phyloP scores from a whole-genome alignment of 2,329 filamentous ascomycete species.

The Chaetomium sp. region DNA sequence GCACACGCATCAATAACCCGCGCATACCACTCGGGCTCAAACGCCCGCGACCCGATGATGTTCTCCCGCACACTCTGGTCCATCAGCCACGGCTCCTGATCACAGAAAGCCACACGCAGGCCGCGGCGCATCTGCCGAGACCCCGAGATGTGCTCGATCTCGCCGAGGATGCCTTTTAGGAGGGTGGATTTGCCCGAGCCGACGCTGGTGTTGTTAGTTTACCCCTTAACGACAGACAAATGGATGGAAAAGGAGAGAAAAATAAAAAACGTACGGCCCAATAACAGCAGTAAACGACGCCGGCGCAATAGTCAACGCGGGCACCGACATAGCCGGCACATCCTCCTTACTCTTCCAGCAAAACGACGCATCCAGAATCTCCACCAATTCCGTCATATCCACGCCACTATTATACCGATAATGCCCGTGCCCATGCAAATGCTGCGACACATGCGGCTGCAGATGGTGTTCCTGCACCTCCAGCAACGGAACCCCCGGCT shows the following conservation, averaged over 20 bases:
- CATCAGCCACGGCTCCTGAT: conserved; percentile 16
- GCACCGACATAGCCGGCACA: conserved; percentile 3
- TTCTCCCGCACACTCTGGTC: conserved; percentile 25
- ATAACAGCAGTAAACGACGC: conserved; percentile 8
- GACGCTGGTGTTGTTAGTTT: conserved; percentile 4
- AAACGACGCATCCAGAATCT: conserved; percentile 11
- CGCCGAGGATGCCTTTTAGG: conserved; percentile 20
- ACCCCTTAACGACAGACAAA: not conserved
- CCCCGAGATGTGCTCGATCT: conserved; percentile 13
- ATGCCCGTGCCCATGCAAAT: too few relatives aligned
- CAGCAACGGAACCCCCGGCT: too few relatives aligned
- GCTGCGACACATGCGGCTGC: too few relatives aligned
- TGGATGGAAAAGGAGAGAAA: not conserved
- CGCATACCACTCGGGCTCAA: conserved; percentile 27
- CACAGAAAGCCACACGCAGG: conserved; percentile 11
- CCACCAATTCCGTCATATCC: conserved; percentile 1
- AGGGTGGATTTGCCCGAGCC: conserved; percentile 21
- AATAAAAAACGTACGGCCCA: conserved; percentile 5
- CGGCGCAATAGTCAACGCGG: conserved; percentile 1
- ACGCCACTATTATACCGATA: too few relatives aligned
- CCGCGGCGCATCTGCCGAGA: conserved; percentile 1
- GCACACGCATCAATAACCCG: conserved; percentile 30
- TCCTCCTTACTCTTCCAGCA: conserved; percentile 6
- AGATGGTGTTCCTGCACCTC: too few relatives aligned
- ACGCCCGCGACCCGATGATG: conserved; percentile 21